Evolutionary conservation across 2,329 filamentous ascomycete species (phyloP), one percentile per base, ranked within the genome.

Genomic region (Claviceps sp.): DNA sequence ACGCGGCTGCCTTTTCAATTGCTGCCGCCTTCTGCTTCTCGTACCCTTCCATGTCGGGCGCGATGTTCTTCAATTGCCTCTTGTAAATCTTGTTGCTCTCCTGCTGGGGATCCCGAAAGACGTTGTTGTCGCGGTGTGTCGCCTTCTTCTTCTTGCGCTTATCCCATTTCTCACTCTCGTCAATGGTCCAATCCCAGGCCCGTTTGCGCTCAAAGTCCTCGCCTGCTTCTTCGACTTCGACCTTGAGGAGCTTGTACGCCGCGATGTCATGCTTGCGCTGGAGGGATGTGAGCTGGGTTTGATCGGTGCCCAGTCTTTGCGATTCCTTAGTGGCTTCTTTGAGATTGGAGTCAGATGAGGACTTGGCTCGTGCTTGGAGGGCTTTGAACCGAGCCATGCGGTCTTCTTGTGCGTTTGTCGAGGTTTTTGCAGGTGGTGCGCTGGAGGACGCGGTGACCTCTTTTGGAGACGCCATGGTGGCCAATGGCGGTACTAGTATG

Each of bases 121-220:
- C 86, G 53, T 89, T 88, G 67, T 91, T 83, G 65, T 95, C 88
- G 55, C 86, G 78, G 61, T 86, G 85, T 17, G 80, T 79, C 53
- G 81, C 80, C 71, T 89, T 94, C 76, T 95, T 95, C 62, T 85
- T 86, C 66, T 94, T 72, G 36, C 90, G 83, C 71, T 84, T 85
- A 68, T 98, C 93, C 93, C 93, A 98, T 58, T 79, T 81, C 71
- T 96, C 93, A 59, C 82, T 86, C 70, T 98, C 93, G 57, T 98
- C 93, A 6, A 91, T 74, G 1, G 93, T 98, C 87, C 93, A 98
- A 71, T 97, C 93, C 93, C 93, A 98, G 1, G 93, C 93, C 42
- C 93, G 83, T 71, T 97, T 96, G 58, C 93, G 86, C 75, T 98
- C 93, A 63, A 97, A 98, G 67, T 97, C 93, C 51, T 87, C 88